Conservation (phyloP, 2,329 filamentous ascomycete genomes). For the Chaetomium sp. region DNA sequence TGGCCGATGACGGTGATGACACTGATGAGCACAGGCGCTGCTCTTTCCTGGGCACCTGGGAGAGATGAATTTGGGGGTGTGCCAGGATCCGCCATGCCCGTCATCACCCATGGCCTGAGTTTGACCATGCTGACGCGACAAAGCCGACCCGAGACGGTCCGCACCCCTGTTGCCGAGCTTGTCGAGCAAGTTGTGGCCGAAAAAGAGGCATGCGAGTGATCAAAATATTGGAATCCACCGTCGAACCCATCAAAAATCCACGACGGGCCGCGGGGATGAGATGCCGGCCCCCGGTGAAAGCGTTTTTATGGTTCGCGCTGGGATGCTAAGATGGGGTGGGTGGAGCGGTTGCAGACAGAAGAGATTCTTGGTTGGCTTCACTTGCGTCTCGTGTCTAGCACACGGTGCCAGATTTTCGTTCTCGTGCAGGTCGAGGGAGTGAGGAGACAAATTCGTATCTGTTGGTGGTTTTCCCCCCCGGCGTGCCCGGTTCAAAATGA, state of each 20-base stretch:
- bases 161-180: background rate
- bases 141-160: constrained; percentile 16
- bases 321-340: background rate
- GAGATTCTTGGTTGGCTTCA: no score
- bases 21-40: background rate
- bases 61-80: background rate
- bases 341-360: background rate
- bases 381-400: no score
- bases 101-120: constrained; percentile 18
- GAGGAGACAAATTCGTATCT: no score
- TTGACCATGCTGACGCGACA: constrained; percentile 2
- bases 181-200: background rate
- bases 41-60: background rate
- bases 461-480: no score
- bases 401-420: no score
- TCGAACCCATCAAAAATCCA: background rate
- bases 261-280: constrained; percentile 6
- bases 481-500: no score
- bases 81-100: constrained; percentile 17
- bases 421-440: no score
- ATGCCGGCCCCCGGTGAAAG: background rate
- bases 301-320: background rate
- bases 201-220: constrained; percentile 6
- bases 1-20: background rate
- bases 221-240: constrained; percentile 5